A percentile compares a stretch with the other conserved stretches of the same genome.
These are phyloP conservation scores for Eurotiales sp. DNA, from an alignment of 2,329 filamentous ascomycete genomes.

Conservation along the genomic window DNA sequence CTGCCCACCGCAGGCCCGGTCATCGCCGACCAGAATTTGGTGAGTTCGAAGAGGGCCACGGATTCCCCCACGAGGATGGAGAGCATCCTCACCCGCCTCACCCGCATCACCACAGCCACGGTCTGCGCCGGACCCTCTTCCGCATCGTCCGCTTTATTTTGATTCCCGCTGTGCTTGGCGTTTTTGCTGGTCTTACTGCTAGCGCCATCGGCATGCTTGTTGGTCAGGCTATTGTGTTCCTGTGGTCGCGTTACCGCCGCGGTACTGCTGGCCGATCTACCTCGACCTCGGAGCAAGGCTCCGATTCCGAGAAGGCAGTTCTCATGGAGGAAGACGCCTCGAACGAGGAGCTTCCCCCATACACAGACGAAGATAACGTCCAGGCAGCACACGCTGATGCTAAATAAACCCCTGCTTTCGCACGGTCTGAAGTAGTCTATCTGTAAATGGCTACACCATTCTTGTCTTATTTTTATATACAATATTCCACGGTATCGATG, in stretches of 20 bases:
- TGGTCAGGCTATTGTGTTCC: slow-evolving; percentile 42
- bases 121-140: slow-evolving; percentile 37
- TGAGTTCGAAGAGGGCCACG: slow-evolving; percentile 7
- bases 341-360: slow-evolving; percentile 35
- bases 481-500: not conserved
- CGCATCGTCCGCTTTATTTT: slow-evolving; percentile 42
- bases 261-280: slow-evolving; percentile 24
- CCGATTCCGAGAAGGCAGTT: slow-evolving; percentile 41
- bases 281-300: slow-evolving; percentile 31
- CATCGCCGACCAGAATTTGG: not conserved
- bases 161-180: slow-evolving; percentile 44
- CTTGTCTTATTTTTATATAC: slow-evolving; percentile 2
- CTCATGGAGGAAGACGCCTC: slow-evolving; percentile 28
- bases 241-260: slow-evolving; percentile 42
- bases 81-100: slow-evolving; percentile 27
- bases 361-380: slow-evolving; percentile 31
- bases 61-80: slow-evolving; percentile 16
- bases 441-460: not conserved
- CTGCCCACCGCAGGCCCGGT: slow-evolving; percentile 1
- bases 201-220: slow-evolving; percentile 47
- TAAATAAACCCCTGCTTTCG: slow-evolving; percentile 22
- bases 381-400: slow-evolving; percentile 26
- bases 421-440: not conserved
- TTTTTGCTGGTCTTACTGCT: slow-evolving; percentile 44
- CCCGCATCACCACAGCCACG: slow-evolving; percentile 30